Base-by-base conservation (phyloP, 2,329 filamentous ascomycete species). In the Fusarium redolens region DNA sequence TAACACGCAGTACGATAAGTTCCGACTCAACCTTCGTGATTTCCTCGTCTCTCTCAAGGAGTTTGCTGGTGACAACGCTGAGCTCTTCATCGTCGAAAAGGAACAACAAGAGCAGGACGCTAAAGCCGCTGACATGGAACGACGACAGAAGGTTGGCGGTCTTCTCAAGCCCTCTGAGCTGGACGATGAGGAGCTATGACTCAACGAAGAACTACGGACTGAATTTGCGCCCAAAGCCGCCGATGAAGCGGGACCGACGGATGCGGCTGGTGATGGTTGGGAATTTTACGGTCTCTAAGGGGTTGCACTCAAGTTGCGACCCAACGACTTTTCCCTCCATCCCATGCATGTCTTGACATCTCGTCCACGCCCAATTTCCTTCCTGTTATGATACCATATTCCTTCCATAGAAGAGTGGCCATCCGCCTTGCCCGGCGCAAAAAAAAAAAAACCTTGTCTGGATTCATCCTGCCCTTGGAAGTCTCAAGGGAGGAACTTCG, bases 1-100 rank as follows among this genome's bases (percentile, higher is more conserved):
- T 75, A 98, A 97, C 81, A 93, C 92, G 63, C 93, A 97, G 79
- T 91, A 97, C 74, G 93, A 94, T 80, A 95, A 95, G 81, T 99
- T 99, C 91, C 97, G 97, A 82, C 90, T 97, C 61, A 95, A 97
- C 78, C 86, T 99, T 58, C 94, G 96, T 74, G 96, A 99, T 84
- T 99, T 99, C 89, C 86, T 99, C 75, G 97, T 99, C 78, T 97
- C 95, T 28, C 87, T 99, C 76, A 97, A 98, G 85, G 97, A 99
- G 83, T 99, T 98, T 72, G 92, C 94, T 2, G 96, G 94, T 58
- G 96, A 99, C 83, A 98, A 98, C 78, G 91, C 96, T 2, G 96
- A 99, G 80, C 88, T 99, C 14, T 99, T 93, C 83, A 91, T 93
- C 7, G 95, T 97, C 65, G 96, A 99, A 82, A 95, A 97, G 82